Evolutionary conservation across 352 stramenopile genomes (phyloP).

Genomic region (Pythium monospermum): DNA sequence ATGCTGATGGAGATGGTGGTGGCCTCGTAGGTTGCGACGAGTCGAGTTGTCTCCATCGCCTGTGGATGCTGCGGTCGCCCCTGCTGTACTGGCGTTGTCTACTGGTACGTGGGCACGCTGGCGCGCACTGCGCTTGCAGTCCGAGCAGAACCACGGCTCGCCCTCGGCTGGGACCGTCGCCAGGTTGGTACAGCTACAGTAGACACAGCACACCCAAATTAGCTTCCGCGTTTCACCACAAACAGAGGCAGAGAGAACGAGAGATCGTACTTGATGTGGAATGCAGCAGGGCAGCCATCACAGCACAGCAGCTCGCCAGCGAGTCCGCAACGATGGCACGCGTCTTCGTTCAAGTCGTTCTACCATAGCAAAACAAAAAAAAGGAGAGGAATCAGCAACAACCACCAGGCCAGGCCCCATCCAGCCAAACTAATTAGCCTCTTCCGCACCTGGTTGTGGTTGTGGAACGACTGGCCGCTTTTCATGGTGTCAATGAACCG

Average conservation of each 20-base stretch:
- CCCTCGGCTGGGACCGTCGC: constrained; percentile 41
- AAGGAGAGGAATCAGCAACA: constrained; percentile 1
- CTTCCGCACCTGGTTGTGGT: constrained; percentile 50
- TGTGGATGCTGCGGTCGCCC: not conserved
- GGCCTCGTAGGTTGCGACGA: constrained; percentile 40
- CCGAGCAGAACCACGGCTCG: constrained; percentile 64
- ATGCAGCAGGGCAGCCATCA: constrained; percentile 69
- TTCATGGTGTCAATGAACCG: constrained; percentile 69
- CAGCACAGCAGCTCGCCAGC: constrained; percentile 77
- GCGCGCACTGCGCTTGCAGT: constrained; percentile 53
- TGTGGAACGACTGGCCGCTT: constrained; percentile 49
- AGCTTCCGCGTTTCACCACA: not conserved
- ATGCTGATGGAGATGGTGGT: constrained; percentile 15
- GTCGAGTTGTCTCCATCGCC: not conserved
- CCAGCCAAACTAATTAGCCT: too few relatives aligned
- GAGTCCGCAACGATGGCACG: constrained; percentile 66
- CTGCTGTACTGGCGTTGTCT: not conserved
- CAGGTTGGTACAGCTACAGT: constrained; percentile 56
- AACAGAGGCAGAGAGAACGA: not conserved
- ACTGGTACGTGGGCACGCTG: constrained; percentile 12
- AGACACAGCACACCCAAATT: not conserved
- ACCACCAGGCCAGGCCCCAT: too few relatives aligned
- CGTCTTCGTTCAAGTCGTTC: constrained; percentile 81
- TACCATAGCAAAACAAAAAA: too few relatives aligned
- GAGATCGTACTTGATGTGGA: constrained; percentile 54